These are phyloP conservation scores for Leccinum sublutescens DNA, from an alignment of 768 basidiomycete genomes.

Conservation along the genomic window DNA sequence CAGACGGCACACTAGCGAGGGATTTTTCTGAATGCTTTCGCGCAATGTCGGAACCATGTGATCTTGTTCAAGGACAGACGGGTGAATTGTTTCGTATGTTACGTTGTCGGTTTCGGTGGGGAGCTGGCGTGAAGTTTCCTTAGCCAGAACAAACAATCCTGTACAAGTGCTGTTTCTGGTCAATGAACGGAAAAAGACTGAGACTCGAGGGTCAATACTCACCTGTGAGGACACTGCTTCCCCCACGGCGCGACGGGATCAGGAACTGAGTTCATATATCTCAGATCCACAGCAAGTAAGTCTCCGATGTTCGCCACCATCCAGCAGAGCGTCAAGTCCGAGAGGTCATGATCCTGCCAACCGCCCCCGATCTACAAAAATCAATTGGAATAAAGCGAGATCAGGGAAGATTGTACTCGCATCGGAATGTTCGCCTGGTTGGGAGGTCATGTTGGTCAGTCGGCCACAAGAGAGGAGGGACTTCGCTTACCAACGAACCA, in stretches of 20 bases:
- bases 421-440: conserved; percentile 31
- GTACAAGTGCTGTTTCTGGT: conserved; percentile 41
- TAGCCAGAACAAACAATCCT: conserved; percentile 53
- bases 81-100: conserved; percentile 61
- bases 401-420: conserved; percentile 2
- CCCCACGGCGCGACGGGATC: conserved; percentile 62
- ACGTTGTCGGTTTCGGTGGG: conserved; percentile 43
- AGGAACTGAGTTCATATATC: conserved; percentile 49
- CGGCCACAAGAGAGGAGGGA: background rate
- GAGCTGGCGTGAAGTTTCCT: conserved; percentile 44
- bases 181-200: background rate
- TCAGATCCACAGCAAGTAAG: conserved; percentile 54
- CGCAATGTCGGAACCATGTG: conserved; percentile 35
- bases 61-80: conserved; percentile 53
- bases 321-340: conserved; percentile 63
- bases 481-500: conserved; percentile 63
- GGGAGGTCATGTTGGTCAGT: conserved; percentile 9
- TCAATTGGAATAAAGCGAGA: background rate
- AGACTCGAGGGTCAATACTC: conserved; percentile 20
- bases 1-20: conserved; percentile 43
- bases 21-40: conserved; percentile 39
- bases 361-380: conserved; percentile 63
- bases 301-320: conserved; percentile 59
- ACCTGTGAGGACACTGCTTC: conserved; percentile 62
- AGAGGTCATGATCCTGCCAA: conserved; percentile 63